phyloP scores from a whole-genome alignment of 176 grass and related monocot species.

The Cocos nucifera region DNA sequence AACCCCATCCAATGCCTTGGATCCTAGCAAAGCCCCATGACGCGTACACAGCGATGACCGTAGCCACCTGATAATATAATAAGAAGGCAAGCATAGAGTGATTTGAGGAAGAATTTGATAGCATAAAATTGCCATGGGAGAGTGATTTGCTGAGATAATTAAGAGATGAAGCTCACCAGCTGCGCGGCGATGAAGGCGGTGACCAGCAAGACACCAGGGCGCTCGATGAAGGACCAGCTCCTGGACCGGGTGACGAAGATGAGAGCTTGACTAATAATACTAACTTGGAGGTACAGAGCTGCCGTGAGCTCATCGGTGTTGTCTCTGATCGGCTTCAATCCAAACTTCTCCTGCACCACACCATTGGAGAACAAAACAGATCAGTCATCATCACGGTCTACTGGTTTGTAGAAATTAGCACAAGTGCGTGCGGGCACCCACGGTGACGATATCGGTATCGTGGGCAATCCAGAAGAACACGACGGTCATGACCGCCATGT shows the following conservation, averaged over 20 bases:
- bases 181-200: conserved; percentile 30
- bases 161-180: conserved; percentile 12
- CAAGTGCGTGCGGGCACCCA: background rate
- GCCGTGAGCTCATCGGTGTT: conserved; percentile 23
- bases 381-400: too few relatives aligned
- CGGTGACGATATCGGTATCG: conserved; percentile 74
- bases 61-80: conserved; percentile 34
- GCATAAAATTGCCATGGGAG: too few relatives aligned
- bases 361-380: background rate
- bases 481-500: conserved; percentile 79
- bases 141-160: too few relatives aligned
- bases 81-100: too few relatives aligned
- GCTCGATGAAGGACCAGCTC: conserved; percentile 43
- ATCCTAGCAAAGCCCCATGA: conserved; percentile 81
- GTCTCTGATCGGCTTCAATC: conserved; percentile 32
- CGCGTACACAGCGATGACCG: conserved; percentile 77
- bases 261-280: conserved; percentile 47
- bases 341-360: conserved; percentile 25
- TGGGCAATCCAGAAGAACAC: conserved; percentile 79
- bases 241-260: conserved; percentile 49
- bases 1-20: conserved; percentile 80
- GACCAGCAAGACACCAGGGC: conserved; percentile 33
- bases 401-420: too few relatives aligned
- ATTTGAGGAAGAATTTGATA: too few relatives aligned
- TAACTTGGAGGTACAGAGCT: conserved; percentile 47